A percentile compares a stretch with the other conserved stretches of the same genome.
phyloP scores from a whole-genome alignment of 2,329 filamentous ascomycete genomes.

The Orbilia javanica region DNA sequence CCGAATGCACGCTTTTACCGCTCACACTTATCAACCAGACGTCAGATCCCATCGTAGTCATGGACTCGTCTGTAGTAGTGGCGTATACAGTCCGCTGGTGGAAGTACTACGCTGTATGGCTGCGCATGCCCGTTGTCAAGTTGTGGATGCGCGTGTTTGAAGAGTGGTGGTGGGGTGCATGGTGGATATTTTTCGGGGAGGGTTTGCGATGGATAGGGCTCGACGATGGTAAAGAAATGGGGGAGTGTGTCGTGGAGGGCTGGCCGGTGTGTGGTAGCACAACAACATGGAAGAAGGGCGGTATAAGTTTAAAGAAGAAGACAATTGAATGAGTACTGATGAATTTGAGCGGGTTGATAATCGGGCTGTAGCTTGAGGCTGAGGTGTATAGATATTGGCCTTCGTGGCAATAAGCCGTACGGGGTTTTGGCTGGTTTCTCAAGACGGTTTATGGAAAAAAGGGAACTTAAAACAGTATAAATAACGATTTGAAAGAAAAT shows the following conservation, averaged over 20 bases:
- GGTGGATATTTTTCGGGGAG: constrained; percentile 43
- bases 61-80: constrained; percentile 43
- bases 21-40: constrained; percentile 48
- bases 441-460: too few relatives aligned
- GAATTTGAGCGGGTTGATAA: not conserved
- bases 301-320: constrained; percentile 16
- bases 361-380: too few relatives aligned
- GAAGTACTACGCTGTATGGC: constrained; percentile 49
- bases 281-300: constrained; percentile 25
- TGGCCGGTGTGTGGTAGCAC: constrained; percentile 62
- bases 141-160: constrained; percentile 51
- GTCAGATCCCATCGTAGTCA: constrained; percentile 24
- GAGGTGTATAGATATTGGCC: too few relatives aligned
- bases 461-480: too few relatives aligned
- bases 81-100: constrained; percentile 50
- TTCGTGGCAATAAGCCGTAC: too few relatives aligned
- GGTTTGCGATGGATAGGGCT: constrained; percentile 62
- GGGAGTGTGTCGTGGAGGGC: constrained; percentile 71
- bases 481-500: too few relatives aligned
- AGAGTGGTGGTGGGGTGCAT: constrained; percentile 32
- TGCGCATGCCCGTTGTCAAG: constrained; percentile 44
- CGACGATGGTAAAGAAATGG: constrained; percentile 69
- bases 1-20: constrained; percentile 47
- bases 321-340: not conserved
- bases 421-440: too few relatives aligned